A percentile compares a stretch with the other conserved stretches of the same genome.
Conservation (phyloP, 306 rosid genomes). For the Gleditsia sinensis region DNA sequence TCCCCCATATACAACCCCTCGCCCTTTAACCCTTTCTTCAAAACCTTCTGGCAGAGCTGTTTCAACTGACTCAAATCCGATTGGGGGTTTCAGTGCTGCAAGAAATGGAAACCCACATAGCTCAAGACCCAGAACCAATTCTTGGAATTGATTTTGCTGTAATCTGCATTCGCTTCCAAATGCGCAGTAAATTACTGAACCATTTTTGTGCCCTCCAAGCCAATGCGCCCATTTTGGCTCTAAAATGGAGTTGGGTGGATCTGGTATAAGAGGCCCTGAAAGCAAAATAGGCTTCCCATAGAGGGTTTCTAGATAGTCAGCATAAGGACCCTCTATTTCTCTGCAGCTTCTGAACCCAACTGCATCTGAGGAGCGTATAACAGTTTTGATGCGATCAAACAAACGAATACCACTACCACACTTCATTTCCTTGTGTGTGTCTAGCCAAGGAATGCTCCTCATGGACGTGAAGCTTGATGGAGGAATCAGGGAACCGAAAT, state of each 20-base stretch:
- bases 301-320: neutral
- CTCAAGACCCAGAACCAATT: neutral
- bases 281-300: constrained; percentile 1
- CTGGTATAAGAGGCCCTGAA: neutral
- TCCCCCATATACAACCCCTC: neutral
- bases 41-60: constrained; percentile 8
- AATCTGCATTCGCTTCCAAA: neutral
- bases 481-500: neutral
- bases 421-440: neutral
- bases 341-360: constrained; percentile 13
- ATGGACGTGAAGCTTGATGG: neutral
- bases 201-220: neutral
- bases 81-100: neutral
- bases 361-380: neutral
- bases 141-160: neutral
- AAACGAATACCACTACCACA: constrained; percentile 12
- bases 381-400: neutral
- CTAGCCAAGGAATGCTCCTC: neutral
- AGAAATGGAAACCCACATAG: neutral
- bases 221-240: constrained; percentile 15
- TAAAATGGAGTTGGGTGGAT: neutral
- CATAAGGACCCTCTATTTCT: constrained; percentile 7
- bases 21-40: neutral
- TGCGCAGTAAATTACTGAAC: constrained; percentile 5
- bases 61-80: neutral